Evolutionary conservation across 2,329 filamentous ascomycete genomes (phyloP), one percentile per base, ranked within the genome.

Genomic region (Arthrobotrys megalospora): DNA sequence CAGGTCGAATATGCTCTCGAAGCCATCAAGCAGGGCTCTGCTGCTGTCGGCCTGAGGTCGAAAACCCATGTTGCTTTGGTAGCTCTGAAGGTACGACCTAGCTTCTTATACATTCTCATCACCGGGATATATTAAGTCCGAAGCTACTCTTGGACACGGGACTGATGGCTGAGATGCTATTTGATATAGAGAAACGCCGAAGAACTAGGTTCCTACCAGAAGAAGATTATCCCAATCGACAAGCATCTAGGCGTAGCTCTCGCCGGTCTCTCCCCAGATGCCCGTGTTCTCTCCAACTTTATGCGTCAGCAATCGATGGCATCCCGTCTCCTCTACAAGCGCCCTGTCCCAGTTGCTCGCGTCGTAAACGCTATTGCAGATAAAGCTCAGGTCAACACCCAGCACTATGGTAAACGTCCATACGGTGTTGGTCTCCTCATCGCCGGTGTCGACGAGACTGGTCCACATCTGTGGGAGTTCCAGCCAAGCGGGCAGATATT

Each of bases 231-330:
- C 86, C 90, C 91, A 82, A 91, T 99, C 86, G 96, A 99, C 86
- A 93, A 95, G 83, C 96, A 99, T 86, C 91, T 96, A 82, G 96
- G 94, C 82, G 91, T 99, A 83, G 94, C 95, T 83, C 96, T 99
- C 83, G 96, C 96, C 81, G 96, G 96, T 82, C 93, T 99, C 80
- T 96, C 96, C 81, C 97, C 95, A 76, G 96, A 99, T 86, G 96
- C 95, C 84, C 96, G 96, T 83, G 96, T 99, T 82, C 94, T 99
- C 82, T 97, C 94, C 88, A 99, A 99, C 90, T 99, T 97, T 88
- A 98, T 99, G 95, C 98, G 97, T 88, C 94, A 97, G 87, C 96
- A 98, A 87, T 97, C 93, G 80, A 93, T 99, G 83, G 92, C 93
- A 83, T 95, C 96, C 83, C 94, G 95, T 85, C 91, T 99, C 82